Conservation (phyloP, 352 stramenopile species). For the Phytophthora agathidicida region DNA sequence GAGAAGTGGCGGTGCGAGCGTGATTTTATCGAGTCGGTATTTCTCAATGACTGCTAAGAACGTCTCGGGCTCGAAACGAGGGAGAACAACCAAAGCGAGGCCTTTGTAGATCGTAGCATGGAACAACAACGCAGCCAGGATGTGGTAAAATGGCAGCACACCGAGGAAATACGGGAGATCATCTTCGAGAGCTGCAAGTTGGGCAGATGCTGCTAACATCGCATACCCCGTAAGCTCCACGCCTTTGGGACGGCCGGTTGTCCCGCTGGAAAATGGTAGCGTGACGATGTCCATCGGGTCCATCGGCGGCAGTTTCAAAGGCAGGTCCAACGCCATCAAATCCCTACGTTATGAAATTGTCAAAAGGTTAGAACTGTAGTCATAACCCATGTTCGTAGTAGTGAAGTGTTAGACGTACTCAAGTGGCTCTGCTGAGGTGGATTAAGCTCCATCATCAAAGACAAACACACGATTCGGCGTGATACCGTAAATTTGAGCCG, state of each 20-base stretch:
- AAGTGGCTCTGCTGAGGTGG: not conserved
- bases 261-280: conserved; percentile 93
- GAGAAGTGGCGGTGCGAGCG: conserved; percentile 86
- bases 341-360: conserved; percentile 20
- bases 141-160: conserved; percentile 95
- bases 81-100: conserved; percentile 83
- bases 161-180: conserved; percentile 38
- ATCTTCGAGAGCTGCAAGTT: conserved; percentile 43
- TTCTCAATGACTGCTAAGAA: conserved; percentile 83
- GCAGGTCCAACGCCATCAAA: conserved; percentile 29
- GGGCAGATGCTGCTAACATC: conserved; percentile 79
- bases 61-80: conserved; percentile 87
- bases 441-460: conserved; percentile 17
- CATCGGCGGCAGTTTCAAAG: conserved; percentile 34
- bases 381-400: too few relatives aligned
- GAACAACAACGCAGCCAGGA: conserved; percentile 90
- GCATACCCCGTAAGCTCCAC: conserved; percentile 90
- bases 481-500: conserved; percentile 4
- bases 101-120: conserved; percentile 86
- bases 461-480: conserved; percentile 17
- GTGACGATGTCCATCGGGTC: conserved; percentile 34
- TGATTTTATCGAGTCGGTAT: conserved; percentile 51
- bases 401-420: conserved; percentile 9
- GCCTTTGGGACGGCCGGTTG: conserved; percentile 89
- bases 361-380: too few relatives aligned